Evolutionary conservation across 208 protist species (phyloP), one percentile per base, ranked within the genome.

Genomic region (Novymonas esmeraldas): DNA sequence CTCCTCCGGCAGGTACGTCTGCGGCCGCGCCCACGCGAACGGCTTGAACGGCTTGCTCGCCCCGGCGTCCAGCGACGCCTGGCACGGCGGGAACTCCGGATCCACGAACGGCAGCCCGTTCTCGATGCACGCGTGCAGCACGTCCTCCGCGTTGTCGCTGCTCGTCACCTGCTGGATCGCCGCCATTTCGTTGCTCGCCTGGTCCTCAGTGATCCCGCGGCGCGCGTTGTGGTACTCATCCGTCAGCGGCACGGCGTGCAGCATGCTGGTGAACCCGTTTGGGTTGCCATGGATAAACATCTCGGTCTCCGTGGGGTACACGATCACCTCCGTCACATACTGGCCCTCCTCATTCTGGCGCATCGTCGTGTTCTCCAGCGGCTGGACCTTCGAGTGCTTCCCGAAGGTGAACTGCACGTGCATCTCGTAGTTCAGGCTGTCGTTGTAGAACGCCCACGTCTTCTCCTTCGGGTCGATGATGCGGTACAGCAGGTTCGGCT

Each of bases 401-500:
- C 83, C 83, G 79, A 93, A 93, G 24, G 33, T 83, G 61, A 90
- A 90, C 52, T 74, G 54, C 29, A 91, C 76, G 62, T 91, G 84
- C 82, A 93, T 85, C 51, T 93, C 82, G 58, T 91, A 91, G 26
- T 76, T 62, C 26, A 64, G 50, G 26, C 63, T 91, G 76, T 93
- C 87, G 69, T 93, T 93, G 76, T 93, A 93, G 56, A 93, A 91
- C 54, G 82, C 73, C 85, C 87, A 93, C 13, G 76, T 84, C 64
- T 87, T 89, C 54, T 81, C 73, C 52, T 85, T 64, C 31, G 54
- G 66, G 65, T 91, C 79, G 24, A 81, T 71, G 69, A 93, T 87
- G 29, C 84, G 87, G 71, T 89, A 93, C 48, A 93, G 70, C 42
- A 93, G 52, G 67, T 90, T 87, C n/a, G 79, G 70, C 58, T 91